Percentiles rank a stretch among this genome's conserved stretches.
Evolutionary conservation across 345 rosid genomes (phyloP).

Genomic region (Acer campestre): DNA sequence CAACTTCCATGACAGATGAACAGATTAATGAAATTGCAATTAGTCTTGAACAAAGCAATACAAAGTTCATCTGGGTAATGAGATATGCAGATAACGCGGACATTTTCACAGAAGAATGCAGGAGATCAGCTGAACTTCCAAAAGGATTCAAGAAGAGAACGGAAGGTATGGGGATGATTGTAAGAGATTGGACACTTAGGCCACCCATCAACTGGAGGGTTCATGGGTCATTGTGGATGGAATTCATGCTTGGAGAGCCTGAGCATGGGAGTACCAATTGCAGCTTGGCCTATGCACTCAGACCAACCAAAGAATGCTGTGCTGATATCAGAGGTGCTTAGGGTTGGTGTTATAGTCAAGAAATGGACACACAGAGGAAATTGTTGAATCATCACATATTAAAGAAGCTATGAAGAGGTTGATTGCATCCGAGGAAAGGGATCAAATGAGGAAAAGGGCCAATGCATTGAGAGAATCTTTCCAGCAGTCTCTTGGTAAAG

Average conservation of each 20-base stretch:
- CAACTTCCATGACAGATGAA: conserved; percentile 22
- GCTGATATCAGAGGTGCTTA: conserved; percentile 5
- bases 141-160: neutral
- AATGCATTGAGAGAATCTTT: neutral
- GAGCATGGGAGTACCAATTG: conserved; percentile 15
- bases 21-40: conserved; percentile 25
- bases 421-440: neutral
- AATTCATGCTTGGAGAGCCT: conserved; percentile 19
- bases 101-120: neutral
- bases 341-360: conserved; percentile 7
- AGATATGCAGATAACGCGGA: conserved; percentile 12
- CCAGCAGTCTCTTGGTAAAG: neutral
- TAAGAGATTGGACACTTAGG: conserved; percentile 15
- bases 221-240: conserved; percentile 23
- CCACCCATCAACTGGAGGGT: conserved; percentile 10
- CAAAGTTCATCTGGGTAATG: conserved; percentile 18
- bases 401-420: conserved; percentile 4
- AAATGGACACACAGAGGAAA: neutral
- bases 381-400: neutral
- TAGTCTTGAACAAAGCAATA: conserved; percentile 15
- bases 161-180: neutral
- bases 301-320: conserved; percentile 15
- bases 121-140: neutral
- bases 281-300: conserved; percentile 21
- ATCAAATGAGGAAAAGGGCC: conserved; percentile 6